Evolutionary conservation across 768 basidiomycete species (phyloP).

Genomic region (Clathrus columnatus): DNA sequence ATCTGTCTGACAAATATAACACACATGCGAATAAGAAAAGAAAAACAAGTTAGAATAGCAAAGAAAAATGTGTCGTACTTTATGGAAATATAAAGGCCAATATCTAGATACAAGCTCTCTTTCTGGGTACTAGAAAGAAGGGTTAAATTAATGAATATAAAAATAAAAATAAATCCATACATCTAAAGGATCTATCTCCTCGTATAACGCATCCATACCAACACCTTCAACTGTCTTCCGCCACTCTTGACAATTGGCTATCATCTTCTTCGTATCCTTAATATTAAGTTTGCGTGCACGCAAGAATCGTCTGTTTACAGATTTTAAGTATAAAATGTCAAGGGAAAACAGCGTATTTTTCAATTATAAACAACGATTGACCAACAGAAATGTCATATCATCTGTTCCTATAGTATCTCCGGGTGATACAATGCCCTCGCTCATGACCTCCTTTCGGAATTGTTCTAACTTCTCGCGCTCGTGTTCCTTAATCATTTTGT

Average conservation of each 20-base stretch:
- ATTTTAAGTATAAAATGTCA: no score
- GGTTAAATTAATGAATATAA: not conserved
- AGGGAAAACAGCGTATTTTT: not conserved
- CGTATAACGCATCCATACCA: constrained; percentile 58
- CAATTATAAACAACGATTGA: not conserved
- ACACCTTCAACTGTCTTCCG: constrained; percentile 52
- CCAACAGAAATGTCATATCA: constrained; percentile 51
- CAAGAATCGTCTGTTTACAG: constrained; percentile 51
- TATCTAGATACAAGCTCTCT: constrained; percentile 59
- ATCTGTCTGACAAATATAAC: constrained; percentile 53
- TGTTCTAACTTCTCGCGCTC: constrained; percentile 33
- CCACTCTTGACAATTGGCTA: constrained; percentile 60
- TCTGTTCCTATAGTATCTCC: constrained; percentile 57
- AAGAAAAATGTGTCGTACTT: constrained; percentile 31
- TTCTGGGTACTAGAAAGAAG: constrained; percentile 49
- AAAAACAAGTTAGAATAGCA: no score
- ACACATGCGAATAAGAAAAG: no score
- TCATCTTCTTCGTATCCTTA: constrained; percentile 52
- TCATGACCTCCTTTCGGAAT: constrained; percentile 45
- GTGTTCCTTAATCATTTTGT: constrained; percentile 9
- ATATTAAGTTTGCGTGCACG: constrained; percentile 60
- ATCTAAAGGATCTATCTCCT: constrained; percentile 57
- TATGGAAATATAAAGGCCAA: constrained; percentile 77
- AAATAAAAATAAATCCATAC: constrained; percentile 30
- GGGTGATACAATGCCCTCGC: constrained; percentile 47